A percentile compares a stretch with the other conserved stretches of the same genome.
Evolutionary conservation across 352 stramenopile species (phyloP).

Genomic region (Phytophthora cactorum): DNA sequence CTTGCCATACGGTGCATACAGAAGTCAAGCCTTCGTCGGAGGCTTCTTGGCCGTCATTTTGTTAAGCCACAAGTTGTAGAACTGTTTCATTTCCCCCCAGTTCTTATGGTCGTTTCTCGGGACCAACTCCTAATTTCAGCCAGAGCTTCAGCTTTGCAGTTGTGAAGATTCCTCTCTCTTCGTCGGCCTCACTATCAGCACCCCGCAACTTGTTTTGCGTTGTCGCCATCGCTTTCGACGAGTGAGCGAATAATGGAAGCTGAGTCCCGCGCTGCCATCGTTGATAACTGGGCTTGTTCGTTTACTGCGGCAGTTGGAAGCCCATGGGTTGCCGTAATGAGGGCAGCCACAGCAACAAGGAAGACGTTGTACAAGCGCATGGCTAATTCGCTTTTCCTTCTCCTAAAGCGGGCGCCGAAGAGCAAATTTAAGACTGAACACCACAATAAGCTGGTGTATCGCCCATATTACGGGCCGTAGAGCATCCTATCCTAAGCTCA

Average conservation of each 20-base stretch:
- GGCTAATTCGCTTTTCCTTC: neutral
- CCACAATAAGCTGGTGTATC: too few species aligned
- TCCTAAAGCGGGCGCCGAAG: too few species aligned
- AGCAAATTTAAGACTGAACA: too few species aligned
- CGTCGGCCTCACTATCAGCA: neutral
- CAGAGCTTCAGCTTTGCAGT: neutral
- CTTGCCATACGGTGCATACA: neutral
- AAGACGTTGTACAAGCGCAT: neutral
- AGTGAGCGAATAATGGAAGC: neutral
- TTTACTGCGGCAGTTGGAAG: neutral
- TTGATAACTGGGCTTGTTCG: neutral
- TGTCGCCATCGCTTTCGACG: neutral
- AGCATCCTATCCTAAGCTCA: too few species aligned
- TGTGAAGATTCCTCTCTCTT: conserved; percentile 1
- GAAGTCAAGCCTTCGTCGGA: neutral
- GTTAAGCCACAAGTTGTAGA: conserved; percentile 3
- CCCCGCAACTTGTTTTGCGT: neutral
- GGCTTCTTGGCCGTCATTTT: conserved; percentile 2
- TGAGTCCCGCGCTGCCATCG: neutral
- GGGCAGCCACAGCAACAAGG: neutral
- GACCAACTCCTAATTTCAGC: neutral
- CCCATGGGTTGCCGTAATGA: neutral
- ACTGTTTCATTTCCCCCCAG: neutral
- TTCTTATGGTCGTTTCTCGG: neutral
- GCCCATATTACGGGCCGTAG: too few species aligned